Conservation (phyloP, 306 rosid genomes). For the Echinosophora koreensis region DNA sequence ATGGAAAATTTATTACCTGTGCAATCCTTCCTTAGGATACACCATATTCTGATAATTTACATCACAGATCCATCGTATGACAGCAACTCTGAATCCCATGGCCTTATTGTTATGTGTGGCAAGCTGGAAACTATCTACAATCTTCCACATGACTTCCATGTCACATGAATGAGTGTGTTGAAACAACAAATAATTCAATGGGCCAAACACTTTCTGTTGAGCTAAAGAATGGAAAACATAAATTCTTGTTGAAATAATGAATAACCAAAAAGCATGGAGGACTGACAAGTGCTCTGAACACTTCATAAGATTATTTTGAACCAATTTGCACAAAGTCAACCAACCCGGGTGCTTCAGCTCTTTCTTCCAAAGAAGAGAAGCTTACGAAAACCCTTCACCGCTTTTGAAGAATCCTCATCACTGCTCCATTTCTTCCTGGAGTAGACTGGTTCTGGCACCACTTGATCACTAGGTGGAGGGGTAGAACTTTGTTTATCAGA, state of each 20-base stretch:
- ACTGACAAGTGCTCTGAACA: conserved; percentile 35
- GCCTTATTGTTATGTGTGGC: conserved; percentile 51
- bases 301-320: conserved; percentile 46
- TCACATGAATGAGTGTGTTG: conserved; percentile 47
- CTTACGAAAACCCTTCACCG: conserved; percentile 84
- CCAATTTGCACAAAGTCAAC: conserved; percentile 47
- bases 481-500: conserved; percentile 67
- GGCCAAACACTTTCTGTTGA: conserved; percentile 41
- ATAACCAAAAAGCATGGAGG: conserved; percentile 41
- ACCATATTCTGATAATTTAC: conserved; percentile 57
- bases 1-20: conserved; percentile 38
- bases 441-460: conserved; percentile 55
- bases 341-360: conserved; percentile 55
- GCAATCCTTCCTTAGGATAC: conserved; percentile 41
- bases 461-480: conserved; percentile 68
- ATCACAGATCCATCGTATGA: conserved; percentile 49
- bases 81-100: conserved; percentile 55
- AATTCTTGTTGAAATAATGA: conserved; percentile 39
- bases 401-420: conserved; percentile 80
- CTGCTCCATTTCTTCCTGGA: conserved; percentile 95
- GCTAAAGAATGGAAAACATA: conserved; percentile 31
- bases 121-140: conserved; percentile 48
- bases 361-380: conserved; percentile 91
- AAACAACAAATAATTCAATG: conserved; percentile 48
- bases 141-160: conserved; percentile 52